phyloP scores from a whole-genome alignment of 495 filamentous ascomycete species.

The Friedmanniomyces endolithicus region DNA sequence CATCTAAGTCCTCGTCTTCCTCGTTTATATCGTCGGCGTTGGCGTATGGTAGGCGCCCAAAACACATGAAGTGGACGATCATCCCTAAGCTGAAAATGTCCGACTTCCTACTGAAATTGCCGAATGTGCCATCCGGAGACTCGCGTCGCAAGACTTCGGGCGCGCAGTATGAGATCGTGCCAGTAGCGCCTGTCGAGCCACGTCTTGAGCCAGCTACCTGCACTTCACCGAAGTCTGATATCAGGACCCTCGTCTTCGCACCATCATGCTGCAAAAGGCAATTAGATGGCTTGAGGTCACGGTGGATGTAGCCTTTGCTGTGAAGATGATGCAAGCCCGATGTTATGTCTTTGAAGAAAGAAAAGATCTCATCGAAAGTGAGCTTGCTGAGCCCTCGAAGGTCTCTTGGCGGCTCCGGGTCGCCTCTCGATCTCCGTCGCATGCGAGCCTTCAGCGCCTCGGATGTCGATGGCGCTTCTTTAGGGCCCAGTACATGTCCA shows the following conservation, averaged over 20 bases:
- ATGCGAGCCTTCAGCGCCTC: constrained; percentile 80
- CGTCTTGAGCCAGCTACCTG: constrained; percentile 67
- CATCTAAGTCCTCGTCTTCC: constrained; percentile 86
- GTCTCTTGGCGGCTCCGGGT: constrained; percentile 41
- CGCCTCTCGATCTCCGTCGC: constrained; percentile 59
- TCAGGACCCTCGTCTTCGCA: constrained; percentile 59
- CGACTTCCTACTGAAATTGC: constrained; percentile 89
- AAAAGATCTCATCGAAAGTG: constrained; percentile 83
- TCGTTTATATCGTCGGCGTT: constrained; percentile 77
- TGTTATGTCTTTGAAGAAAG: constrained; percentile 91
- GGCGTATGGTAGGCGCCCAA: constrained; percentile 72
- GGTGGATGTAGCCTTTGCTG: constrained; percentile 85
- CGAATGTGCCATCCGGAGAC: constrained; percentile 53
- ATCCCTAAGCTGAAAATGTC: constrained; percentile 95
- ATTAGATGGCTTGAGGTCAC: constrained; percentile 92
- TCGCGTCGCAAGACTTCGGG: constrained; percentile 76
- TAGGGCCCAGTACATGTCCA: constrained; percentile 63
- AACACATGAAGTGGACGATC: constrained; percentile 97
- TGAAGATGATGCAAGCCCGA: constrained; percentile 85
- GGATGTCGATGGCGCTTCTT: constrained; percentile 46
- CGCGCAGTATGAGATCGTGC: constrained; percentile 94
- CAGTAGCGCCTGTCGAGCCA: constrained; percentile 82
- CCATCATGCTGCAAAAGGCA: constrained; percentile 75
- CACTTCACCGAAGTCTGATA: constrained; percentile 95
- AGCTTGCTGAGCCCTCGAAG: constrained; percentile 50